Base-by-base conservation (phyloP, 306 rosid genomes). In the Cucumis cinereus region DNA sequence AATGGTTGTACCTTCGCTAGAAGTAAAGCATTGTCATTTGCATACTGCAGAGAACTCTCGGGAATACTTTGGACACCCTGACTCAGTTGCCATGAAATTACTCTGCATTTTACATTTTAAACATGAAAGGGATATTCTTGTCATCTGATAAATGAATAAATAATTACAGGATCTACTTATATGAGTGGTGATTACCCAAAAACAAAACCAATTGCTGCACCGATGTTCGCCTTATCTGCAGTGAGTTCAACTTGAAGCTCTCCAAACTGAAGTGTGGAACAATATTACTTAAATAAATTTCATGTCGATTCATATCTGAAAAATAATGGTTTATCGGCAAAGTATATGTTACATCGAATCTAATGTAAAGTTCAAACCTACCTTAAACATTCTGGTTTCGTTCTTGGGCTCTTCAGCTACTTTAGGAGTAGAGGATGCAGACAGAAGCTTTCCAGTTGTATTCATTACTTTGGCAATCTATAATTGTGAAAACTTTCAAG, bases 161-260 rank as follows among this genome's bases (percentile, higher is more conserved):
- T 11, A 40, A 58, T 57, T 49, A 59, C 12, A 35, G 52, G 43
- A 76, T 35, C 49, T 17, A 33, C 43, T 71, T 69, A 54, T 52
- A 12, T n/a, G 8, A 70, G 56, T 64, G 55, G 8, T 60, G 38
- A 60, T 64, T 85, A 91, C 98, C 91, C 97, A 40, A 93, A 93
- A 47, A 81, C 87, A 28, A 91, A 0, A 79, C 84, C 82, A 62
- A 93, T 79, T 54, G 74, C 81, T n/a, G 90, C 97, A 19, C 97
- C 98, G 23, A 87, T 79, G 77, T 77, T 80, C 75, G 97, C 96
- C 53, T 93, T 93, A 13, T 82, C 90, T 38, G 94, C 75, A 7
- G 97, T 93, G 73, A 91, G 54, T 83, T 88, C 98, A 16, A 93
- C 87, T 82, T 93, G 98, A 83, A 93, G 88, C 8, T 86, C 96